Evolutionary conservation across 352 stramenopile species (phyloP), one percentile per base, ranked within the genome.

Genomic region (Pythium rhizo-oryzae): DNA sequence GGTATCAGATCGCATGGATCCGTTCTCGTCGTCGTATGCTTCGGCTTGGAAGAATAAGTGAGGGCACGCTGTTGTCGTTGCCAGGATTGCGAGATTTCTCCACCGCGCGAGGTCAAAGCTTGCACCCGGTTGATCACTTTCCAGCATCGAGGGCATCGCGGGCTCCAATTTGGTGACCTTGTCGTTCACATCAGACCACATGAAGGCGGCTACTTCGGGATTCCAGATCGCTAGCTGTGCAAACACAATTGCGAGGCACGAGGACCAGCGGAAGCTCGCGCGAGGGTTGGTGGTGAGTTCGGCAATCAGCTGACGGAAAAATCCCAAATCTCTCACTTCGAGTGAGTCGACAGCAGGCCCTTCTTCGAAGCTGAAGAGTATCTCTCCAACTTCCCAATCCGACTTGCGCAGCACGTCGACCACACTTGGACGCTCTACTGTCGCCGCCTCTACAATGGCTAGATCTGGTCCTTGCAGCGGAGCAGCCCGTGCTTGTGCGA

Each of bases 141-240:
- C 53, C 12, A 70, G 35, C 13, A 57, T 43, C 5, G 70, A 66
- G 8, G 81, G 68, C 9, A 93, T 77, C 8, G 80, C 74, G 2
- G 85, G 86, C 52, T 93, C 86, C 7, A 89, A 64, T 23, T 90
- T 85, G 28, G 75, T 58, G 11, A 90, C 73, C 11, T 87, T 90
- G 60, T 90, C 81, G 52, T 70, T 79, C 39, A 90, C 74, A 30
- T 91, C 80, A 1, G 66, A 60, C 84, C 84, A 94, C 59, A 93
- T 87, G 70, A 85, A 91, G 12, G 74, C 71, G 1, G 75, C 75
- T 21, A 92, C 76, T n/a, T 89, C 77, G 8, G 86, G 80, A 33
- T 77, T 72, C 62, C 67, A 72, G 5, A 66, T 65, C n/a, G 58
- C 65, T 1, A 94, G 55, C 5, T 68, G 72, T 9, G 62, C 59